phyloP scores from a whole-genome alignment of 176 grass and related monocot genomes.

The Puya raimondii region DNA sequence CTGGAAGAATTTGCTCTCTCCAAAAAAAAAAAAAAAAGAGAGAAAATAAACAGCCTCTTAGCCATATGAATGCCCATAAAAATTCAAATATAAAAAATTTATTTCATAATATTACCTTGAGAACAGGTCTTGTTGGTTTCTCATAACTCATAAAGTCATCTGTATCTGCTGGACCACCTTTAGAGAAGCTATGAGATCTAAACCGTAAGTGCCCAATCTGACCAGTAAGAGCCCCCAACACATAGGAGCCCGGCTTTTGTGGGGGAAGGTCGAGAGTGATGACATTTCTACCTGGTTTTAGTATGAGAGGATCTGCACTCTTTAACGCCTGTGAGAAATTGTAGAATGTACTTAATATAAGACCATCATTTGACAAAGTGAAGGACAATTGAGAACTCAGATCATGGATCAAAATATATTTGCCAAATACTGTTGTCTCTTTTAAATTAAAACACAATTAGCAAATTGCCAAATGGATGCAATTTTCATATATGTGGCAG shows the following conservation, averaged over 20 bases:
- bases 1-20: neutral
- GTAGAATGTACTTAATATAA: conserved; percentile 1
- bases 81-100: neutral
- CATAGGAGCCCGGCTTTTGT: conserved; percentile 95
- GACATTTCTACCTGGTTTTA: conserved; percentile 79
- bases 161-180: conserved; percentile 71
- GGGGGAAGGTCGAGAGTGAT: conserved; percentile 74
- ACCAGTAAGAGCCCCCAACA: conserved; percentile 91
- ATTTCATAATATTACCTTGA: conserved; percentile 58
- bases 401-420: too few species aligned
- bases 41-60: neutral
- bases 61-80: conserved; percentile 2
- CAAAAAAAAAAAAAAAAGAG: neutral
- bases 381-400: conserved; percentile 4
- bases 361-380: conserved; percentile 24
- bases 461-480: too few species aligned
- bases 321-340: conserved; percentile 71
- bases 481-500: too few species aligned
- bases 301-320: conserved; percentile 50
- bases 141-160: conserved; percentile 99
- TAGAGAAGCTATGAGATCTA: conserved; percentile 94
- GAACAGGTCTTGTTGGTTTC: conserved; percentile 86
- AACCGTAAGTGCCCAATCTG: conserved; percentile 95
- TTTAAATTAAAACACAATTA: too few species aligned
- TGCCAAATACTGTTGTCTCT: too few species aligned